phyloP scores from a whole-genome alignment of 768 basidiomycete species.

The Phylloporus sp. region DNA sequence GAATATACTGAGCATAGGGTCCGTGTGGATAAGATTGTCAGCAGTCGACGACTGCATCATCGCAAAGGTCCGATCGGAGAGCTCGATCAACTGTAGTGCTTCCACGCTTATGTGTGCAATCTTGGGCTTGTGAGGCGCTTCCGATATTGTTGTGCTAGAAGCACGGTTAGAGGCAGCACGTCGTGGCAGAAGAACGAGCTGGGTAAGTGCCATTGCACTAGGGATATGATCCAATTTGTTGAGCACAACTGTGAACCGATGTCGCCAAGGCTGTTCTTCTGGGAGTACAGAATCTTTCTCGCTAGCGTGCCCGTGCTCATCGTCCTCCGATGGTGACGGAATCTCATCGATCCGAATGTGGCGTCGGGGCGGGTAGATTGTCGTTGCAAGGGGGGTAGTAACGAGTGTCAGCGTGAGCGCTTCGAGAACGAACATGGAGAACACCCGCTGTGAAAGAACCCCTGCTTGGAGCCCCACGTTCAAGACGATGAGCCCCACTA shows the following conservation, averaged over 20 bases:
- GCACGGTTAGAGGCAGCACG: not conserved
- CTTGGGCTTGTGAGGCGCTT: slow-evolving; percentile 5
- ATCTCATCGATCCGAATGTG: slow-evolving; percentile 44
- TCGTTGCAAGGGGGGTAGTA: slow-evolving; percentile 71
- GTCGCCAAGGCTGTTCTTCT: slow-evolving; percentile 36
- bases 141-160: slow-evolving; percentile 5
- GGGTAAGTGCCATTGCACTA: slow-evolving; percentile 83
- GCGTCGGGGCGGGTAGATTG: slow-evolving; percentile 61
- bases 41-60: slow-evolving; percentile 63
- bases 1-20: slow-evolving; percentile 71
- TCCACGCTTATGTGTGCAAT: slow-evolving; percentile 46
- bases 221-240: slow-evolving; percentile 88
- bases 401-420: slow-evolving; percentile 79
- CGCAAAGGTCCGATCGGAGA: slow-evolving; percentile 61
- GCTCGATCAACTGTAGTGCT: slow-evolving; percentile 83
- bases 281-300: slow-evolving; percentile 4
- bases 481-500: slow-evolving; percentile 92
- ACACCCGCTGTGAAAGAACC: slow-evolving; percentile 71
- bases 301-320: slow-evolving; percentile 24
- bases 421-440: slow-evolving; percentile 93
- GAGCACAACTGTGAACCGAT: slow-evolving; percentile 77
- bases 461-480: slow-evolving; percentile 86
- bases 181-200: slow-evolving; percentile 59
- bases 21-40: slow-evolving; percentile 64
- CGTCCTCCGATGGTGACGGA: slow-evolving; percentile 18